Percentiles rank a stretch among this genome's conserved stretches.
These are phyloP conservation scores for Immersiella caudata DNA, from an alignment of 495 filamentous ascomycete species.

Conservation along the genomic window DNA sequence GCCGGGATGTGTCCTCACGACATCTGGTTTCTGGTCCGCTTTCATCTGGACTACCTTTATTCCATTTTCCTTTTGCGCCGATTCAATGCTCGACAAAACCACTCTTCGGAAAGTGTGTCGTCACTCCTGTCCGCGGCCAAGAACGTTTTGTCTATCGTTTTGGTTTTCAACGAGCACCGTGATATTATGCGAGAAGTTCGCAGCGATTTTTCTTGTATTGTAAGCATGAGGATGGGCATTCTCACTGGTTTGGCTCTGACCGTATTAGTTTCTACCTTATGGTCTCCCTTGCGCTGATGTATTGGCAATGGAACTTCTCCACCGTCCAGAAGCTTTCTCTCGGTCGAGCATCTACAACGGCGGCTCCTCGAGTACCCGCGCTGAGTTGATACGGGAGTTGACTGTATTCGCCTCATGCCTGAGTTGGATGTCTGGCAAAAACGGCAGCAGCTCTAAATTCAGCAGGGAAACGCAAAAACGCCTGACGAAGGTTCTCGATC, in stretches of 20 bases:
- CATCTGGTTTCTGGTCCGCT: constrained; percentile 19
- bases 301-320: constrained; percentile 14
- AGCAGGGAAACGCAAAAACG: constrained; percentile 17
- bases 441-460: constrained; percentile 14
- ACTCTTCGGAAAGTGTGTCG: constrained; percentile 6
- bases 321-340: constrained; percentile 14
- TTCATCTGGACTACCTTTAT: constrained; percentile 22
- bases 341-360: not conserved
- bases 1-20: constrained; percentile 10
- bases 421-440: constrained; percentile 20
- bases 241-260: not conserved
- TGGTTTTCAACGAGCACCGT: constrained; percentile 21
- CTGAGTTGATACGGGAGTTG: constrained; percentile 19
- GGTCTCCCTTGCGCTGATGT: constrained; percentile 20
- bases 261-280: constrained; percentile 18
- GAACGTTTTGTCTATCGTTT: constrained; percentile 16
- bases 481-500: constrained; percentile 18
- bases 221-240: not conserved
- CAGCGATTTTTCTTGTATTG: constrained; percentile 18
- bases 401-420: constrained; percentile 19
- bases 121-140: constrained; percentile 15
- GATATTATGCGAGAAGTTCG: constrained; percentile 19
- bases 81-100: constrained; percentile 20
- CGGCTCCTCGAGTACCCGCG: not conserved
- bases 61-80: constrained; percentile 18